Percentiles rank a stretch among this genome's conserved stretches.
These are phyloP conservation scores for Globisporangium ultimum DNA, from an alignment of 352 stramenopile species.

Conservation along the genomic window DNA sequence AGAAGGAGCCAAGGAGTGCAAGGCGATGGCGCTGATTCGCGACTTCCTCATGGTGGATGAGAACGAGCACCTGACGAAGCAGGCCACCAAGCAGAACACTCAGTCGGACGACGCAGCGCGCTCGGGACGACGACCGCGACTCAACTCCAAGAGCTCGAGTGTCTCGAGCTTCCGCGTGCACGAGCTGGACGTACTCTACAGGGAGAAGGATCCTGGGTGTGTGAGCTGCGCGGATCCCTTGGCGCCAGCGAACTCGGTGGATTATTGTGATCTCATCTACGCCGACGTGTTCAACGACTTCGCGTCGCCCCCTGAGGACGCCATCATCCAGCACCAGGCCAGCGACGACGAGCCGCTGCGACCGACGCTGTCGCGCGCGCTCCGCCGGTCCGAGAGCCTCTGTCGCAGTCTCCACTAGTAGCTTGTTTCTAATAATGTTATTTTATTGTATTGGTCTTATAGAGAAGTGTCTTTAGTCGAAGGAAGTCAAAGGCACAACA, in stretches of 20 bases:
- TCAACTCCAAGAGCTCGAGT: constrained; percentile 26
- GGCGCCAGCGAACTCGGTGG: constrained; percentile 12
- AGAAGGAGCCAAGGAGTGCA: constrained; percentile 23
- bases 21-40: constrained; percentile 43
- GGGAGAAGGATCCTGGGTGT: constrained; percentile 20
- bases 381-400: constrained; percentile 36
- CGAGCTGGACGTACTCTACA: constrained; percentile 51
- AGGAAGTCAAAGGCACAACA: too few species aligned
- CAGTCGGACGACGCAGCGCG: constrained; percentile 9
- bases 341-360: constrained; percentile 17
- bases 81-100: background rate
- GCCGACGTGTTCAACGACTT: constrained; percentile 63
- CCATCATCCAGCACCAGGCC: constrained; percentile 52
- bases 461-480: background rate
- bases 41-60: constrained; percentile 71
- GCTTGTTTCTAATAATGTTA: background rate
- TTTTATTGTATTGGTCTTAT: background rate
- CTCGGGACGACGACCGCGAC: constrained; percentile 13
- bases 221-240: background rate
- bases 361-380: constrained; percentile 11
- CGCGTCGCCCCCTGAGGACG: constrained; percentile 39
- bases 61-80: constrained; percentile 18
- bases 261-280: constrained; percentile 30
- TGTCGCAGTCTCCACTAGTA: constrained; percentile 4
- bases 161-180: constrained; percentile 55